These are phyloP conservation scores for Penicillium sp. DNA, from an alignment of 2,329 filamentous ascomycete genomes.

Conservation along the genomic window DNA sequence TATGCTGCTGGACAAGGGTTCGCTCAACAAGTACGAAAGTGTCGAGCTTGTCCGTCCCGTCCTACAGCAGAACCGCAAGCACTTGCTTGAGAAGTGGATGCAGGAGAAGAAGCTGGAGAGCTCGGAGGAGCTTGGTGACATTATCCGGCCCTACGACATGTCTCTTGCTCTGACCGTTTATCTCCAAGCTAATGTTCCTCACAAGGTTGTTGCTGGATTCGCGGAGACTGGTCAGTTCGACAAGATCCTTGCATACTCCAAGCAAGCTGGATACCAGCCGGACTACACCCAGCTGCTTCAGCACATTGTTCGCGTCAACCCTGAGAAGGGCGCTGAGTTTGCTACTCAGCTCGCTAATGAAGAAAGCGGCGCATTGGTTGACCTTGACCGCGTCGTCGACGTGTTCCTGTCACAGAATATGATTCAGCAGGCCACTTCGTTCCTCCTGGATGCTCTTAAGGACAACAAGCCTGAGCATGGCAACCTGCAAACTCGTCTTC, in stretches of 20 bases:
- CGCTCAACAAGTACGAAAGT: constrained; percentile 88
- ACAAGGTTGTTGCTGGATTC: constrained; percentile 93
- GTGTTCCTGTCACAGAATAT: constrained; percentile 98
- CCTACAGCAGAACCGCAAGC: constrained; percentile 88
- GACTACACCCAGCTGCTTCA: constrained; percentile 91
- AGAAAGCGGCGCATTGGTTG: constrained; percentile 81
- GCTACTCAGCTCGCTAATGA: constrained; percentile 89
- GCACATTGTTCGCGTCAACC: constrained; percentile 86
- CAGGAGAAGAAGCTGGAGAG: constrained; percentile 93
- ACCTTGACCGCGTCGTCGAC: constrained; percentile 91
- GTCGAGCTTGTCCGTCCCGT: constrained; percentile 91
- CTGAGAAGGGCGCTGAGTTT: constrained; percentile 93
- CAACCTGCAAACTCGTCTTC: constrained; percentile 84
- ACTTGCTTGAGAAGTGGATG: constrained; percentile 97
- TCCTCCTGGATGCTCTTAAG: constrained; percentile 91
- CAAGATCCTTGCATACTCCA: constrained; percentile 89
- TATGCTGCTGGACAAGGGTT: constrained; percentile 92
- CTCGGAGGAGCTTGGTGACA: constrained; percentile 94
- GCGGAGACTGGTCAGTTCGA: constrained; percentile 97
- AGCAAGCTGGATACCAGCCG: constrained; percentile 83
- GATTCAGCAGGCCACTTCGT: constrained; percentile 97
- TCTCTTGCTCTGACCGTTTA: constrained; percentile 87
- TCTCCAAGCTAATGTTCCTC: constrained; percentile 80
- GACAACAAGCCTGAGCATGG: constrained; percentile 93
- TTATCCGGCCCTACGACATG: constrained; percentile 85